A percentile compares a stretch with the other conserved stretches of the same genome.
These are phyloP conservation scores for Sextonia rubra DNA, from an alignment of 164 flowering plant species.

Conservation along the genomic window DNA sequence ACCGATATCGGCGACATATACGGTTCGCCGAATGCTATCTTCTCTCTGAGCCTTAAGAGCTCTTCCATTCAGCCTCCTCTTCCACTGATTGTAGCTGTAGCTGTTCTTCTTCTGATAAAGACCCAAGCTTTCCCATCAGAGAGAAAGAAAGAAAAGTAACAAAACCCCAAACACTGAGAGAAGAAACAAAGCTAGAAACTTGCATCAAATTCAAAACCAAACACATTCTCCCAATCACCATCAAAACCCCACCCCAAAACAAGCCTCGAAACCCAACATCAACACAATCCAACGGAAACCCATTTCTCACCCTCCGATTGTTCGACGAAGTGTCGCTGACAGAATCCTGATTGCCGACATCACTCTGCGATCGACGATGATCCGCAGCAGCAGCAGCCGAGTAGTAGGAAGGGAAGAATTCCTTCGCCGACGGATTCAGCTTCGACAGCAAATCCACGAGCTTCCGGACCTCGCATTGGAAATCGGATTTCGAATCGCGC, in stretches of 20 bases:
- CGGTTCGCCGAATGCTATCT: constrained; percentile 78
- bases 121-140: neutral
- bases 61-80: constrained; percentile 55
- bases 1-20: constrained; percentile 97
- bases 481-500: constrained; percentile 25
- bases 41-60: constrained; percentile 72
- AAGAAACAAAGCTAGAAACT: too few relatives aligned
- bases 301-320: constrained; percentile 26
- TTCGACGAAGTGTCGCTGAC: constrained; percentile 30
- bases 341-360: constrained; percentile 13
- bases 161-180: neutral
- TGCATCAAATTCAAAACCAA: neutral
- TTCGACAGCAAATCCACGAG: constrained; percentile 65
- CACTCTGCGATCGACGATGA: constrained; percentile 17
- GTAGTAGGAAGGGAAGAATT: constrained; percentile 63
- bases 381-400: constrained; percentile 6
- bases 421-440: constrained; percentile 72
- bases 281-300: neutral
- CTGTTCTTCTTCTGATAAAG: constrained; percentile 48
- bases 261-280: neutral
- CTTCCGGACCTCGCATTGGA: constrained; percentile 50
- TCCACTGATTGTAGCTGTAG: constrained; percentile 50
- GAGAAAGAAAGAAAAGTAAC: too few relatives aligned
- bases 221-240: too few relatives aligned
- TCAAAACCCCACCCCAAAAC: too few relatives aligned